These are phyloP conservation scores for Rehmannia glutinosa DNA, from an alignment of 257 asterid species.

Conservation along the genomic window DNA sequence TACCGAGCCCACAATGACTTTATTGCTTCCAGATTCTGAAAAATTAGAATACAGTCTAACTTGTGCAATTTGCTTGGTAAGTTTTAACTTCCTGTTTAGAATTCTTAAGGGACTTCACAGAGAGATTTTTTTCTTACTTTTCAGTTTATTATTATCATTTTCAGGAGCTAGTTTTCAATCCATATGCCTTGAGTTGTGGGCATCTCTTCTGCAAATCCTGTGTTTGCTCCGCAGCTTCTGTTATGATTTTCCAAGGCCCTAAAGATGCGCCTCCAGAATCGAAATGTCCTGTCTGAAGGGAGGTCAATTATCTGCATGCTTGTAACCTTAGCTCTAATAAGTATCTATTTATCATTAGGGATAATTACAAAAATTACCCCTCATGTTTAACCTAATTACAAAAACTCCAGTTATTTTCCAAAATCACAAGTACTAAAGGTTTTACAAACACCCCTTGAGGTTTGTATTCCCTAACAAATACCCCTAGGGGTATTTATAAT, in stretches of 20 bases:
- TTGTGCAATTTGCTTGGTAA: constrained; percentile 88
- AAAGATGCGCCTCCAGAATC: constrained; percentile 55
- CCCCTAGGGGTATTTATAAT: too few species aligned
- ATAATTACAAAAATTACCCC: too few species aligned
- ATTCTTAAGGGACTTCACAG: not conserved
- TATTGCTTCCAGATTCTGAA: constrained; percentile 54
- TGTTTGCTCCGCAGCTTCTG: constrained; percentile 80
- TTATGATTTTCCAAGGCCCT: constrained; percentile 65
- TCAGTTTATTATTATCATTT: not conserved
- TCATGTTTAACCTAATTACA: too few species aligned
- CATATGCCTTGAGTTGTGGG: constrained; percentile 77
- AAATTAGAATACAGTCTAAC: constrained; percentile 66
- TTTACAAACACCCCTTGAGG: too few species aligned
- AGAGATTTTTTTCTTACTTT: not conserved
- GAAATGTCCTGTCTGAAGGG: constrained; percentile 81
- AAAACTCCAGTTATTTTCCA: too few species aligned
- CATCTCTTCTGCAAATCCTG: constrained; percentile 82
- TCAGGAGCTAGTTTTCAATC: constrained; percentile 73
- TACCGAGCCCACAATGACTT: constrained; percentile 45
- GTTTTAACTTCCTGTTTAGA: constrained; percentile 2
- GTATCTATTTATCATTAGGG: not conserved
- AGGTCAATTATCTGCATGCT: constrained; percentile 33
- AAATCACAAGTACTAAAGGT: too few species aligned
- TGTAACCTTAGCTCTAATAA: not conserved
- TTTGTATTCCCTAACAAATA: too few species aligned